A percentile compares a stretch with the other conserved stretches of the same genome.
phyloP scores from a whole-genome alignment of 176 grass and related monocot genomes.

The Saccharum spontaneum region DNA sequence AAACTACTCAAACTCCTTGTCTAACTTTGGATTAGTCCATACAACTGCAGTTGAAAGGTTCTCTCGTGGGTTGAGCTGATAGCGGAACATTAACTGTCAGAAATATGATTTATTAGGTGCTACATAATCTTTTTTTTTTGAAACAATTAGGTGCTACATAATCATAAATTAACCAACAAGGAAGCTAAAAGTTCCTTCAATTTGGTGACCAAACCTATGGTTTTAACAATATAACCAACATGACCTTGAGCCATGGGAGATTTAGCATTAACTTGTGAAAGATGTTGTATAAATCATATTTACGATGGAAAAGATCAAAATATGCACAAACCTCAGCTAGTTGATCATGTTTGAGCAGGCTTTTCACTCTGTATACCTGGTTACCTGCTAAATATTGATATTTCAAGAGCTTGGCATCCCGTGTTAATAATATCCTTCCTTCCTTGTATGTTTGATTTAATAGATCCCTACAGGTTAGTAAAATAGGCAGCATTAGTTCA shows the following conservation, averaged over 20 bases:
- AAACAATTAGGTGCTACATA: background rate
- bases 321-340: constrained; percentile 72
- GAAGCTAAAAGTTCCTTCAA: background rate
- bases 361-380: constrained; percentile 96
- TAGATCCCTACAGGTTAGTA: constrained; percentile 62
- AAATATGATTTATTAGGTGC: background rate
- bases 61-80: background rate
- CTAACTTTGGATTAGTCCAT: background rate
- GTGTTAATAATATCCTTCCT: constrained; percentile 79
- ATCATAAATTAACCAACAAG: background rate
- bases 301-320: constrained; percentile 19
- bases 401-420: constrained; percentile 81
- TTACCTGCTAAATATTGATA: constrained; percentile 83
- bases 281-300: background rate
- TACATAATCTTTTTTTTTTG: too few species aligned
- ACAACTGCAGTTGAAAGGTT: constrained; percentile 10
- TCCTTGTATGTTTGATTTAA: constrained; percentile 90
- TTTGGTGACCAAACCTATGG: background rate
- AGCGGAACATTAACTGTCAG: background rate
- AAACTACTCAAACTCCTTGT: background rate
- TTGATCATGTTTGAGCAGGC: constrained; percentile 89
- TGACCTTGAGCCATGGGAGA: background rate
- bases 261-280: background rate
- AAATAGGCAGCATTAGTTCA: background rate
- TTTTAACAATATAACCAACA: background rate